phyloP scores from a whole-genome alignment of 2,329 filamentous ascomycete species.

The Fusarium sp. region DNA sequence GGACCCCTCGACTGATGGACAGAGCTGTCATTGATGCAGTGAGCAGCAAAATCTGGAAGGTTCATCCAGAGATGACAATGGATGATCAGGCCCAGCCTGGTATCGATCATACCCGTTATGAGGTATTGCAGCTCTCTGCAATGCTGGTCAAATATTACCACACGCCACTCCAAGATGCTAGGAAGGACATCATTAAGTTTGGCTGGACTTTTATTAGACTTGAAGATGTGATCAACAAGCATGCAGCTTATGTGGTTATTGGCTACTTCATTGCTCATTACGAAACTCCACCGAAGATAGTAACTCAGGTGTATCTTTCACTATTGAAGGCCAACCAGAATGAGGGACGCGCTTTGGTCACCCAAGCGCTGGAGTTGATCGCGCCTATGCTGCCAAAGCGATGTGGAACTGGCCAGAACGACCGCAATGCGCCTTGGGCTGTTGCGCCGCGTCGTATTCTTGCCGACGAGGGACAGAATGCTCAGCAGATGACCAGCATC shows the following conservation, averaged over 20 bases:
- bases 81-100: constrained; percentile 87
- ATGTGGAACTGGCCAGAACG: constrained; percentile 71
- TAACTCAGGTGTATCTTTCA: constrained; percentile 92
- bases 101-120: constrained; percentile 95
- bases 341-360: constrained; percentile 89
- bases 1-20: constrained; percentile 80
- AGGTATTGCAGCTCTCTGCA: constrained; percentile 92
- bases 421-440: constrained; percentile 86
- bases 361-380: constrained; percentile 91
- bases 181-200: constrained; percentile 99
- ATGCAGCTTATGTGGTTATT: constrained; percentile 95
- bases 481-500: constrained; percentile 95
- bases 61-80: constrained; percentile 80
- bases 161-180: constrained; percentile 83
- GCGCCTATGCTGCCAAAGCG: constrained; percentile 93
- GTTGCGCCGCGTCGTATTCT: constrained; percentile 89
- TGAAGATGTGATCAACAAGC: constrained; percentile 99
- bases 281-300: constrained; percentile 95
- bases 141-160: constrained; percentile 96
- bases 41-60: constrained; percentile 92
- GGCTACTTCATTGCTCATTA: constrained; percentile 98
- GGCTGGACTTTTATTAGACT: constrained; percentile 98
- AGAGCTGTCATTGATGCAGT: constrained; percentile 87
- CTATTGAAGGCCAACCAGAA: constrained; percentile 93
- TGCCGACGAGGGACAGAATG: constrained; percentile 92